phyloP scores from a whole-genome alignment of 768 basidiomycete genomes.

The Amanita thiersii region DNA sequence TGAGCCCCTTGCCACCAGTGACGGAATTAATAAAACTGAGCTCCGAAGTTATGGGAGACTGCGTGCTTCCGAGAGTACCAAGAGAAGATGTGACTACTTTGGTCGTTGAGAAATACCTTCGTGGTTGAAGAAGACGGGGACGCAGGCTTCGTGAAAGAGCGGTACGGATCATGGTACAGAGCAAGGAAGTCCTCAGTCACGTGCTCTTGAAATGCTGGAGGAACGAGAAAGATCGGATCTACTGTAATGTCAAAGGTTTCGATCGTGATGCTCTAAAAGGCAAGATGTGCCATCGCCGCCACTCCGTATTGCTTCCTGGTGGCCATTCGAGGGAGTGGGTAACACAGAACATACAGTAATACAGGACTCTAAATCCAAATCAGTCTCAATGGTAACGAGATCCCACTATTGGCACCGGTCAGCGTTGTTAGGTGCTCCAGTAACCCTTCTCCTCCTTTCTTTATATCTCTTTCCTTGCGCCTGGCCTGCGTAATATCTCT shows the following conservation, averaged over 20 bases:
- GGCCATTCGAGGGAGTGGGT: no score
- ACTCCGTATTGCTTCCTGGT: no score
- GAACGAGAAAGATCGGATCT: neutral
- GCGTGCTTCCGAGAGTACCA: slow-evolving; percentile 30
- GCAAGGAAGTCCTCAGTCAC: slow-evolving; percentile 17
- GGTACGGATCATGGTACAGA: slow-evolving; percentile 26
- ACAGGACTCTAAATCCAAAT: neutral
- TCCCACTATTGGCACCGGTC: no score
- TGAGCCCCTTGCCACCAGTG: slow-evolving; percentile 46
- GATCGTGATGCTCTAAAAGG: neutral
- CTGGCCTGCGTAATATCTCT: slow-evolving; percentile 2
- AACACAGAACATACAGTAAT: neutral
- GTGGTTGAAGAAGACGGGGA: slow-evolving; percentile 4
- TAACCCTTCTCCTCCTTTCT: neutral
- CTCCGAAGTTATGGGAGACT: slow-evolving; percentile 58
- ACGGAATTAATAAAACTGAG: slow-evolving; percentile 80
- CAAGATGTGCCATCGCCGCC: no score
- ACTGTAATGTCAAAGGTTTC: neutral
- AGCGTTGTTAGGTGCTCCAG: no score
- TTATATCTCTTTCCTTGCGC: neutral
- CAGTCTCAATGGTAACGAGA: no score
- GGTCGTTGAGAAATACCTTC: slow-evolving; percentile 8
- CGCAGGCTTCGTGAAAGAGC: slow-evolving; percentile 11
- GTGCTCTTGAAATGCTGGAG: slow-evolving; percentile 9
- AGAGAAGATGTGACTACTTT: slow-evolving; percentile 8